These are phyloP conservation scores for Marvania coccoides DNA, from an alignment of 139 green algal genomes.

Conservation along the genomic window DNA sequence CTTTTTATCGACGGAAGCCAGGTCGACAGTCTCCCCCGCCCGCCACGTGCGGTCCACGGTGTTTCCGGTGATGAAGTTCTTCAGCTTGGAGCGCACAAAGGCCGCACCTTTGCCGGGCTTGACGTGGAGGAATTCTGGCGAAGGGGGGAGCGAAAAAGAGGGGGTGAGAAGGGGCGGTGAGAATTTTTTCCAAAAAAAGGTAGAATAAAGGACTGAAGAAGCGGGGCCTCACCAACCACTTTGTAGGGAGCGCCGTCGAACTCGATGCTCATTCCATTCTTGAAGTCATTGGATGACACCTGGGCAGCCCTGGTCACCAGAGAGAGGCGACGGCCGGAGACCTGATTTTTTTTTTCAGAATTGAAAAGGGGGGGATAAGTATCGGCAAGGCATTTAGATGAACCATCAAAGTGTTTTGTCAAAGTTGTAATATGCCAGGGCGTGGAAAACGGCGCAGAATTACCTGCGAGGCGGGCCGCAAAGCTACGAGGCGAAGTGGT, in stretches of 20 bases:
- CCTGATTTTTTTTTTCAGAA: too few species aligned
- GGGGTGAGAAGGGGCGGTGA: background rate
- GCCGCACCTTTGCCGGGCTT: conserved; percentile 97
- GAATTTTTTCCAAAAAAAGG: background rate
- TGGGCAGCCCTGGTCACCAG: conserved; percentile 4
- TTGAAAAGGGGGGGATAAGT: too few species aligned
- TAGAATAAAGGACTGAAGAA: background rate
- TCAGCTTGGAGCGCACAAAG: conserved; percentile 97
- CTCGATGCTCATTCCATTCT: conserved; percentile 83
- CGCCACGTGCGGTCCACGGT: conserved; percentile 89
- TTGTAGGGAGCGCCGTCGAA: conserved; percentile 73
- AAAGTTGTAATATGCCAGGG: too few species aligned
- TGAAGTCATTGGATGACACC: conserved; percentile 89
- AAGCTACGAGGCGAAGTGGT: too few species aligned
- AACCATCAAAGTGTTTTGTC: too few species aligned
- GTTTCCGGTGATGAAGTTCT: conserved; percentile 88
- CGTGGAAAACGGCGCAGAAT: too few species aligned
- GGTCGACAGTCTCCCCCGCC: conserved; percentile 78
- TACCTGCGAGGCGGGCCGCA: background rate
- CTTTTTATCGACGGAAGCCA: conserved; percentile 60
- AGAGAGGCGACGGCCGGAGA: background rate
- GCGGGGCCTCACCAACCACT: conserved; percentile 49
- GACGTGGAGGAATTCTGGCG: conserved; percentile 95
- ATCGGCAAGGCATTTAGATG: too few species aligned
- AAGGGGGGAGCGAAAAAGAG: background rate